phyloP scores from a whole-genome alignment of 306 rosid species.

The Cicer cuneatum region DNA sequence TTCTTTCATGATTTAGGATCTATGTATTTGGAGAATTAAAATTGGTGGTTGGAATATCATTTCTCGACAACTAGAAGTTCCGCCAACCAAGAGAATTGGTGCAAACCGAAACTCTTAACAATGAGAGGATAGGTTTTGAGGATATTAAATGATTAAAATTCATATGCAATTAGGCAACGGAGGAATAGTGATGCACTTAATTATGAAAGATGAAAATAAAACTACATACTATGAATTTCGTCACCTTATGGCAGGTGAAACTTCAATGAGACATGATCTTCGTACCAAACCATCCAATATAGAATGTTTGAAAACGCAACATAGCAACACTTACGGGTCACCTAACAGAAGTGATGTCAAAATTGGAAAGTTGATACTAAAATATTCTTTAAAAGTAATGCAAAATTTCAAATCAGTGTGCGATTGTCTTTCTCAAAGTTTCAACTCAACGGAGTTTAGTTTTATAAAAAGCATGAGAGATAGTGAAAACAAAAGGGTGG shows the following conservation, averaged over 20 bases:
- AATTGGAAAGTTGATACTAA: slow-evolving; percentile 40
- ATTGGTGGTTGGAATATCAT: background rate
- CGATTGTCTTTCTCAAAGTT: slow-evolving; percentile 37
- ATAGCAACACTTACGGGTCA: slow-evolving; percentile 41
- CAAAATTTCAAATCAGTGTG: slow-evolving; percentile 38
- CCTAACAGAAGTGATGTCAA: slow-evolving; percentile 47
- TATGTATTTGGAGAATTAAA: background rate
- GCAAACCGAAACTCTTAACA: slow-evolving; percentile 6
- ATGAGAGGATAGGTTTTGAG: background rate
- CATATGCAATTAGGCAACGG: slow-evolving; percentile 7
- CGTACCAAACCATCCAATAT: slow-evolving; percentile 44
- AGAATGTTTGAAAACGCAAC: slow-evolving; percentile 43
- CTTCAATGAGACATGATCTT: slow-evolving; percentile 46
- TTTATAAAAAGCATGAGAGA: slow-evolving; percentile 24
- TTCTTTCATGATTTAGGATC: background rate
- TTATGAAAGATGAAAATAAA: slow-evolving; percentile 3
- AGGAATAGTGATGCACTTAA: slow-evolving; percentile 5
- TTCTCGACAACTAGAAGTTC: background rate
- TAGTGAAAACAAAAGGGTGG: slow-evolving; percentile 15
- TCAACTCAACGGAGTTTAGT: slow-evolving; percentile 35
- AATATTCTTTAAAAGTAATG: slow-evolving; percentile 33
- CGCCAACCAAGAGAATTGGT: background rate
- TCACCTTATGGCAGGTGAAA: slow-evolving; percentile 47
- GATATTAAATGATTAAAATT: slow-evolving; percentile 19
- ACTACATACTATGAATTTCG: slow-evolving; percentile 38